Base-by-base conservation (phyloP, 306 rosid genomes). In the Trichosanthes cucumerina region DNA sequence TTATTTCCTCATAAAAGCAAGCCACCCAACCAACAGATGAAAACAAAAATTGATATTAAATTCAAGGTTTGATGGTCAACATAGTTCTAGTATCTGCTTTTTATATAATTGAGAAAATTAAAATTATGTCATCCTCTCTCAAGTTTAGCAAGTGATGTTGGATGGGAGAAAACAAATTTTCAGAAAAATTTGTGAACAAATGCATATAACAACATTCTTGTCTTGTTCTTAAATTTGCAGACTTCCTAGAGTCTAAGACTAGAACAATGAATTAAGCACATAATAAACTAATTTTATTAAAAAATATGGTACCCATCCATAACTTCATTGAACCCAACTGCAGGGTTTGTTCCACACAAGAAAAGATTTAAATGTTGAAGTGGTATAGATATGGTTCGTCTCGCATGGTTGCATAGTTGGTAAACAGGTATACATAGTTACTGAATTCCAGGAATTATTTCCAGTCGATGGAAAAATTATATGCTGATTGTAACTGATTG, bases 251-350 rank as follows among this genome's bases (percentile, higher is more conserved):
- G 47, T 50, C 36, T 50, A 33, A 74, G 78, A 33, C 19, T 74
- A 50, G 44, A 31, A 19, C 58, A 50, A 74, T 18, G 10, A 74
- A 19, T 19, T 34, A 74, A 52, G 60, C 78, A 74, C 78, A 9
- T 34, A 19, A 49, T 73, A 52, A 28, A 50, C 58, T 26, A 73
- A 47, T 73, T 70, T 70, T 33, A 18, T 74, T 52, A 0, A 33
- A 50, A 73, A 74, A 31, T 49, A 52, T 74, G 47, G 46, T 74
- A 23, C 78, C 78, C 62, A 49, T 52, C 47, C 78, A 50, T 74
- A 74, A 52, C 78, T 28, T 52, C 63, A 74, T 74, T 74, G 78
- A 74, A 74, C 78, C 63, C 78, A 50, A 74, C 62, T 74, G 78
- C 78, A 74, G 78, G 78, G 58, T 74, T 74, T 74, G 63, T 52